Evolutionary conservation across 352 stramenopile species (phyloP), one percentile per base, ranked within the genome.

Genomic region (Peronospora tabacina): DNA sequence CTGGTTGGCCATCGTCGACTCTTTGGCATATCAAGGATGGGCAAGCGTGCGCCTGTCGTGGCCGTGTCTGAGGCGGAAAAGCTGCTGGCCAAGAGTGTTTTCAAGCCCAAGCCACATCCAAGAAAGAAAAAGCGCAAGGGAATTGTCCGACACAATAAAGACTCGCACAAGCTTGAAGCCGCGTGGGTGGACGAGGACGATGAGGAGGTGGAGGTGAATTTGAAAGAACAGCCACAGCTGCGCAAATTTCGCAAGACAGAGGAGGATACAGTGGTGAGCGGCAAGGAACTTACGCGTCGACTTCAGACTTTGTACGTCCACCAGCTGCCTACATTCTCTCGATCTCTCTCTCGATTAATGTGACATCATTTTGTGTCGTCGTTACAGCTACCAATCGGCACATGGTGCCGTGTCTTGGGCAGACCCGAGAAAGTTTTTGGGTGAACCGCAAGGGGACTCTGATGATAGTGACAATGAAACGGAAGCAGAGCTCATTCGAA

Each of bases 131-230:
- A 61, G 20, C 44, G 44, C 17, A 77, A 63, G 40, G 39, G 26
- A 19, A 48, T 58, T 45, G 49, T 52, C 26, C 45, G 55, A 22
- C 52, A 52, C 12, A 26, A 35, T 2, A 51, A 47, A 9, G 7
- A 2, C 13, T 15, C 43, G 12, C 43, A 36, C 0, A 60, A 63
- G 19, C 44, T 80, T 9, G 68, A 82, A 36, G 63, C 77, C 0
- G 86, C 81, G 13, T 96, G 86, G 86, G 70, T 89, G 36, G 86
- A 96, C 63, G 85, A 95, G 7, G 86, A 95, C 46, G 86, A 96
- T 49, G 70, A 68, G 6, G 54, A 75, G 13, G 64, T 94, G 13
- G 50, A 82, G 29, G 74, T 95, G 39, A 83, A 76, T 49, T 58
- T 96, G 7, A 67, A 79, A 30, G 64, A 83, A 22, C 63, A 86